phyloP scores from a whole-genome alignment of 305 asterid species.

The Petunia hybrid region DNA sequence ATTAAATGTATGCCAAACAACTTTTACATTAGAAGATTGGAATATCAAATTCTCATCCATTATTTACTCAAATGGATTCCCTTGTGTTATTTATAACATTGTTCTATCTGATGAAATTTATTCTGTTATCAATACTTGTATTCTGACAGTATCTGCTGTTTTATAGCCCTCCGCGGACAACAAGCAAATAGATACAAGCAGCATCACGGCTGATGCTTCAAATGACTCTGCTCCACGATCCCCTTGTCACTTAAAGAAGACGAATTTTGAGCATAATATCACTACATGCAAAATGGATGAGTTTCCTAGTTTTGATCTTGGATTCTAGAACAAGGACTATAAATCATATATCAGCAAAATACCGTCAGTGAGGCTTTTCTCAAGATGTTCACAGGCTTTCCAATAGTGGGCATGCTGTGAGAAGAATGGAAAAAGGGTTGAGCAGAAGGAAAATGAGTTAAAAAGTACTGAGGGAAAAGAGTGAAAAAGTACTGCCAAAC shows the following conservation, averaged over 20 bases:
- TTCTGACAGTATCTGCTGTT: conserved; percentile 34
- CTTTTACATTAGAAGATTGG: not conserved
- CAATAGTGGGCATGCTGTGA: not conserved
- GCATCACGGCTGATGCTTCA: conserved; percentile 33
- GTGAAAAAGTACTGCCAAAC: not conserved
- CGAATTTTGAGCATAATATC: conserved; percentile 37
- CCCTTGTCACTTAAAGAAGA: conserved; percentile 35
- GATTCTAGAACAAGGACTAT: conserved; percentile 53
- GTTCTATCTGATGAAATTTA: too few species aligned
- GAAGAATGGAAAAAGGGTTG: not conserved
- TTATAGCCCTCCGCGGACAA: conserved; percentile 44
- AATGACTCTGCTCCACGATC: conserved; percentile 37
- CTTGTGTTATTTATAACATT: not conserved
- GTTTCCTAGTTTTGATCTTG: conserved; percentile 85
- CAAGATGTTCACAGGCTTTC: not conserved
- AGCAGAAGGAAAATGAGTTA: not conserved
- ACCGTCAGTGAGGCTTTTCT: not conserved
- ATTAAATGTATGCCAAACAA: not conserved
- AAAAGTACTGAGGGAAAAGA: not conserved
- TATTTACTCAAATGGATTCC: conserved; percentile 10
- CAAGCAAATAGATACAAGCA: conserved; percentile 38
- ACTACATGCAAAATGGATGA: conserved; percentile 44
- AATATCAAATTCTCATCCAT: conserved; percentile 11
- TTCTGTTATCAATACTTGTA: not conserved
- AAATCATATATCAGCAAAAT: not conserved